Percentiles rank a stretch among this genome's conserved stretches.
These are phyloP conservation scores for Colletotrichum phormii DNA, from an alignment of 2,329 filamentous ascomycete species.

Conservation along the genomic window DNA sequence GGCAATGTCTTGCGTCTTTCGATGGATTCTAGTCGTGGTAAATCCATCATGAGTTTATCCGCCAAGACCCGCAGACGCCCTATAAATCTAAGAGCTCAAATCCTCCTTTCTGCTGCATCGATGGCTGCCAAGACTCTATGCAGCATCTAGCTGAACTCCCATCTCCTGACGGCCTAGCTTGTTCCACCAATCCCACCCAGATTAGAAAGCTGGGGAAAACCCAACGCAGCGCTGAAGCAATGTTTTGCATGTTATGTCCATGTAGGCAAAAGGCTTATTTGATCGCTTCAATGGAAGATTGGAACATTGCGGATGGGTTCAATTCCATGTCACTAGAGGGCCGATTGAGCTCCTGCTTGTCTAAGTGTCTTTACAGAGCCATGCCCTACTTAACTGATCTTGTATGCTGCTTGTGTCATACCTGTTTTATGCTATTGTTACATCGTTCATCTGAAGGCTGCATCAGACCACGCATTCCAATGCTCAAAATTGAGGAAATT, in stretches of 20 bases:
- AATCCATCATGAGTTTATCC: neutral
- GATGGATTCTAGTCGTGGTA: neutral
- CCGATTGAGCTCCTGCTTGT: neutral
- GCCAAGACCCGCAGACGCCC: neutral
- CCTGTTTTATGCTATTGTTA: neutral
- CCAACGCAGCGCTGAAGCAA: neutral
- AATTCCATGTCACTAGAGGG: neutral
- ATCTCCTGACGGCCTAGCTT: neutral
- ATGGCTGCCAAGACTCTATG: neutral
- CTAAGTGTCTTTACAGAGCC: neutral
- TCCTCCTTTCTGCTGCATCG: neutral
- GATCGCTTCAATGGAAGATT: neutral
- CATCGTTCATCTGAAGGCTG: constrained; percentile 16
- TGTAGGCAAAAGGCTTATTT: neutral
- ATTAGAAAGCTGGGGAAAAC: neutral
- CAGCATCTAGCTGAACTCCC: neutral
- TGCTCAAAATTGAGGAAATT: constrained; percentile 37
- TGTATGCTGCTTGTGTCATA: neutral
- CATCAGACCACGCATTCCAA: constrained; percentile 35
- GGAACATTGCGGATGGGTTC: neutral
- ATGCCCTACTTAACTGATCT: neutral
- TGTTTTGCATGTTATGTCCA: neutral
- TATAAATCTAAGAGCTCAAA: neutral
- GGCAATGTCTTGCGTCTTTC: neutral
- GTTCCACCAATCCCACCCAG: constrained; percentile 14